Percentiles rank a stretch among this genome's conserved stretches.
Evolutionary conservation across 768 basidiomycete genomes (phyloP).

Genomic region (Mycena amicta): DNA sequence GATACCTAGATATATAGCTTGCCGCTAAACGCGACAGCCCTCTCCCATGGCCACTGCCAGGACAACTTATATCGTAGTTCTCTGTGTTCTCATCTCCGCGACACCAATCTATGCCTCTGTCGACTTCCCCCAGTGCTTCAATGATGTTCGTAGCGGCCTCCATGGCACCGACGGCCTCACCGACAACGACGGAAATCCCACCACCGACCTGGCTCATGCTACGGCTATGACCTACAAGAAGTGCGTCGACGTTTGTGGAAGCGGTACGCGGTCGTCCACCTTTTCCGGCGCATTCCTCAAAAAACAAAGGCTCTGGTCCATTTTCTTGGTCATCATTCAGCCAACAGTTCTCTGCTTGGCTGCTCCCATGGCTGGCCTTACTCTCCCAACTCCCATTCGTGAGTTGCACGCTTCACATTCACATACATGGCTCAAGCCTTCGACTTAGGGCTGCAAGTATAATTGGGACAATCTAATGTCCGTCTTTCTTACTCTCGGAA

Average conservation of each 20-base stretch:
- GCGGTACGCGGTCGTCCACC: constrained; percentile 25
- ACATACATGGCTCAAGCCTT: background rate
- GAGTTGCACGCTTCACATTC: background rate
- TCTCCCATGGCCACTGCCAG: no score
- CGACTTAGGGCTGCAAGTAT: constrained; percentile 38
- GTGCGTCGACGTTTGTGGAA: constrained; percentile 32
- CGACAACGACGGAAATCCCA: constrained; percentile 30
- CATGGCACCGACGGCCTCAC: constrained; percentile 25
- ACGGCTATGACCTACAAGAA: constrained; percentile 34
- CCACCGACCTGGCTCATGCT: constrained; percentile 25
- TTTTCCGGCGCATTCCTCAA: background rate
- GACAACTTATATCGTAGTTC: constrained; percentile 2
- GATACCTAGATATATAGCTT: no score
- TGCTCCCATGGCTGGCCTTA: constrained; percentile 51
- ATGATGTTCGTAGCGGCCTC: constrained; percentile 16
- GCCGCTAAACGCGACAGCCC: no score
- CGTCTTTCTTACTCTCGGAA: constrained; percentile 46
- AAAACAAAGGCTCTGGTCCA: constrained; percentile 3
- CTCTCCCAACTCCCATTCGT: constrained; percentile 51
- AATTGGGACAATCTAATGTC: constrained; percentile 45
- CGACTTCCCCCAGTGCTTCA: constrained; percentile 27
- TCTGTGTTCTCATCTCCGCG: background rate
- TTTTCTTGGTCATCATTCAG: constrained; percentile 36
- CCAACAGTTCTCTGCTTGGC: constrained; percentile 46
- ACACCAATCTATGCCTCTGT: constrained; percentile 3